A percentile compares a stretch with the other conserved stretches of the same genome.
phyloP scores from a whole-genome alignment of 148 eudicot species.

The Vaccinium darrowii region DNA sequence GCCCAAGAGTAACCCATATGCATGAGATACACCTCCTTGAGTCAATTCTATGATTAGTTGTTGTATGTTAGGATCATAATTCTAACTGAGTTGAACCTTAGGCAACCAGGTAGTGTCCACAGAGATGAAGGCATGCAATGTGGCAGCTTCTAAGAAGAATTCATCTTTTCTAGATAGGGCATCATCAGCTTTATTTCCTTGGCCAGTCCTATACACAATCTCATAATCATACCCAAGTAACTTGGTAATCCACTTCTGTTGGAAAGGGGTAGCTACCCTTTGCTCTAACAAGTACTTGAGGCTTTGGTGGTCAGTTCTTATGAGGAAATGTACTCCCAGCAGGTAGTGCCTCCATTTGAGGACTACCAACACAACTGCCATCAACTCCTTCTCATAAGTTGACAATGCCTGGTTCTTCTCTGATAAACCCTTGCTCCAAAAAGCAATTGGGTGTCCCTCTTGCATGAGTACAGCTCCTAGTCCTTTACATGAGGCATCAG shows the following conservation, averaged over 20 bases:
- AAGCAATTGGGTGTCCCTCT: not conserved
- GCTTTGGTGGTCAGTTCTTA: not conserved
- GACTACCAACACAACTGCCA: too few species aligned
- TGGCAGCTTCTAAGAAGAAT: rapidly evolving
- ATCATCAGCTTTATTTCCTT: not conserved
- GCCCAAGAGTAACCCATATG: rapidly evolving
- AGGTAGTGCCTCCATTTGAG: not conserved
- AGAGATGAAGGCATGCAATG: rapidly evolving
- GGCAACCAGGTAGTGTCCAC: not conserved
- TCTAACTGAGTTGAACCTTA: not conserved
- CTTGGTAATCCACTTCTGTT: not conserved
- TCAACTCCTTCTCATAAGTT: not conserved
- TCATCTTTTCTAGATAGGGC: not conserved
- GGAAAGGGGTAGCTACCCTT: not conserved
- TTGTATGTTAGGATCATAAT: not conserved
- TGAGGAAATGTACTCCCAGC: not conserved
- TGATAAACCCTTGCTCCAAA: not conserved
- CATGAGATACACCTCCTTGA: too few species aligned
- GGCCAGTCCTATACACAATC: not conserved
- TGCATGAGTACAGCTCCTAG: not conserved
- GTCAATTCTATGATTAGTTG: not conserved
- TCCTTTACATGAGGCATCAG: not conserved
- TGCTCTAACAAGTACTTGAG: not conserved
- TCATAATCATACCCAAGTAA: not conserved
- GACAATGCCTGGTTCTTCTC: too few species aligned